These are phyloP conservation scores for Pterocarpus macrocarpus DNA, from an alignment of 306 rosid genomes.

Conservation along the genomic window DNA sequence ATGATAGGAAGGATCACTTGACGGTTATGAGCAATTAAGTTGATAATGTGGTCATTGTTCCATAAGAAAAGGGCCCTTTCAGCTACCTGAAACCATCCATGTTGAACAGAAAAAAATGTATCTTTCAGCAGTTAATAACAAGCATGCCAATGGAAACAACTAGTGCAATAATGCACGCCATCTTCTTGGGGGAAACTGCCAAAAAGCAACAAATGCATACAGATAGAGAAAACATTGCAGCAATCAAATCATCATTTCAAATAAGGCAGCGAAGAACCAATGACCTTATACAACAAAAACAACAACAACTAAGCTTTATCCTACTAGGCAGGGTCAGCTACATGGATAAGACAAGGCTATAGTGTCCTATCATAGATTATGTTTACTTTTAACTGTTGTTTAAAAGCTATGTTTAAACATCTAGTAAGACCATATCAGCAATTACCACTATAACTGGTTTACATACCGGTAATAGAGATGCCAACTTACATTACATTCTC, in stretches of 20 bases:
- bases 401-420: not conserved
- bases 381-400: too few relatives aligned
- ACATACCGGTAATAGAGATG: conserved; percentile 5
- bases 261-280: not conserved
- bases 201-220: conserved; percentile 19
- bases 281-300: not conserved
- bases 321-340: too few relatives aligned
- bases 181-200: not conserved
- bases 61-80: conserved; percentile 97
- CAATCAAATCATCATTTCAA: not conserved
- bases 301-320: too few relatives aligned
- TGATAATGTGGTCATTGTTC: conserved; percentile 87
- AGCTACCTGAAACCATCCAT: conserved; percentile 74
- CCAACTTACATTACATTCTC: conserved; percentile 4
- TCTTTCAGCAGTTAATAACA: not conserved
- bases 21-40: conserved; percentile 83
- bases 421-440: not conserved
- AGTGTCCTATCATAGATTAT: too few relatives aligned
- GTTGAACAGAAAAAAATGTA: conserved; percentile 1
- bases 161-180: conserved; percentile 4
- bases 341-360: too few relatives aligned
- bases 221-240: not conserved
- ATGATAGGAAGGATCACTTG: conserved; percentile 80
- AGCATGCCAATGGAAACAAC: conserved; percentile 28
- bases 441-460: not conserved